Evolutionary conservation across 169 alveolate species (phyloP), one percentile per base, ranked within the genome.

Genomic region (Plasmodium vivax): DNA sequence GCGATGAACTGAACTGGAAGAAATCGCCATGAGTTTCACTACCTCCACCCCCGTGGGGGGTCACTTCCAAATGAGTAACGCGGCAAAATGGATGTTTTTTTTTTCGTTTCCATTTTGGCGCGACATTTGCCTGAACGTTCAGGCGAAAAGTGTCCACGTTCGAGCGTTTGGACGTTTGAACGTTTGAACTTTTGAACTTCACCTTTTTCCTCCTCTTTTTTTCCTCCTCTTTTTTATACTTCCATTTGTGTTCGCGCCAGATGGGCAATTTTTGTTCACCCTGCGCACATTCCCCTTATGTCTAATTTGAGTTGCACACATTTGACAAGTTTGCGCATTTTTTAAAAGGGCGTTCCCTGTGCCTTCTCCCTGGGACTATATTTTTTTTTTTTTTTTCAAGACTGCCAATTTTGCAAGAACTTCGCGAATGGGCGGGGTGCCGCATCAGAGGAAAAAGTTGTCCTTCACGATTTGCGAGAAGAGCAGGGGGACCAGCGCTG

Each of bases 401-500:
- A 47, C n/a, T 30, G 47, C 85, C 58, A 23, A 34, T 43, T 81
- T 45, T 23, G 43, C 32, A 41, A 41, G n/a, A 32, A 36, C 32
- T 81, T 81, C 54, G 36, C 30, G 16, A 10, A 71, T 68, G 36
- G 3, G 73, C 23, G 43, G 32, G 19, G 12, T 32, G 45, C 23
- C 2, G 38, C 34, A 43, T 68, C 75, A 88, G 51, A 88, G 94
- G 73, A 88, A 80, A 88, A 58, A 88, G 38, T 88, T 80, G 36
- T 88, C 94, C 83, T 88, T 88, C 8, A 88, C 83, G 16, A 88
- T 36, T 68, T 88, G 94, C 12, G 94, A 88, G 58, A 88, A 88
- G 19, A 88, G 41, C 2, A 88, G 83, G 12, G 94, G 90, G 38
- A 51, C 77, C 19, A 88, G 51, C 9, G 91, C 94, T 88, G 90